Base-by-base conservation (phyloP, 352 stramenopile species). In the Globisporangium spinosum region DNA sequence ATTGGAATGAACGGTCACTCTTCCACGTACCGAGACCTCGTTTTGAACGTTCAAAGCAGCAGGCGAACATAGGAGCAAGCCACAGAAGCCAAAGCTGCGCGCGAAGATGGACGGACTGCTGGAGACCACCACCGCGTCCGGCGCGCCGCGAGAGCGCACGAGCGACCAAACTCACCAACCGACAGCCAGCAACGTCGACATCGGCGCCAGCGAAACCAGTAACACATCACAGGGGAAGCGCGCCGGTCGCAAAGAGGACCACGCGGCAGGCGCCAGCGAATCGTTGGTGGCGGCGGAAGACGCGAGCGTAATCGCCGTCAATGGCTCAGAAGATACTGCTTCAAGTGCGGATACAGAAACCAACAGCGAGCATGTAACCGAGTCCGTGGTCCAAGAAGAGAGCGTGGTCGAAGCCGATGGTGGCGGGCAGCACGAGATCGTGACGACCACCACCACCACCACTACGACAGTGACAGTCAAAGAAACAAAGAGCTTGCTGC, bases 31-130 rank as follows among this genome's bases (percentile, higher is more conserved):
- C 35, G 8, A 43, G 40, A 49, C 15, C 40, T n/a, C 15, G 22
- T 10, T 62, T 62, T 38, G 56, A 68, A 68, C 35, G 62, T 55
- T 65, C 59, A 38, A 65, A 65, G 38, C 35, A 51, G 43, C 17
- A 38, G 6, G 59, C 43, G 59, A 54, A 54, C 40, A 47, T 10
- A 17, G 34, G 12, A 62, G 47, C 32, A 27, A 64, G 13, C 29
- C 3, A 23, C 47, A 8, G 4, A 45, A 61, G 55, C 20, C 23
- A 7, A 10, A n/a, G 32, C 23, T 54, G 5, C 64, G 70, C 23
- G 40, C 10, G 7, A 55, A 20, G 10, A 65, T 70, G 65, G 61
- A 70, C 57, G 65, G 70, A 38, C 58, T 70, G 70, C 68, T 65
- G 43, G 63, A 76, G 40, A 67, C 53, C 22, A 73, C 62, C 9